Evolutionary conservation across 192 early-diverging fungal species (phyloP), one percentile per base, ranked within the genome.

Genomic region (Backusella australiensis): DNA sequence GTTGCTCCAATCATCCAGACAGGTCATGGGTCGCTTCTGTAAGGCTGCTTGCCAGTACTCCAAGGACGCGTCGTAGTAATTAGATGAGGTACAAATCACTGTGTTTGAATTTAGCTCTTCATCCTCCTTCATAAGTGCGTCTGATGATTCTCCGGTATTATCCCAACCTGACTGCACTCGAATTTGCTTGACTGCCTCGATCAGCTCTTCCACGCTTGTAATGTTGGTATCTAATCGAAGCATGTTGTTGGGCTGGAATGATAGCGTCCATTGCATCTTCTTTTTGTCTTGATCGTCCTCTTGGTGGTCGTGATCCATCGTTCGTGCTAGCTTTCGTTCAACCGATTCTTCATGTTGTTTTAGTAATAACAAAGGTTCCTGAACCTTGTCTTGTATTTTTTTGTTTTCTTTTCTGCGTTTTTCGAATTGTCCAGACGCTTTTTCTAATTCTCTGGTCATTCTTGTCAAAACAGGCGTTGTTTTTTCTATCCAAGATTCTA

Each of bases 401-500:
- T 19, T 39, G 32, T 69, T 73, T 69, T 21, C n/a, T 17, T 71
- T 72, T 34, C 71, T 59, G 1, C 67, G 72, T 46, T 83, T 74
- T 19, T 80, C 82, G 35, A 83, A 80, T 36, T 78, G 82, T 6
- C 52, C 63, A 7, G 82, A 80, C 0, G 78, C 82, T 32, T 78
- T 80, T 41, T 83, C 82, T 17, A 83, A 76, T 69, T 83, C 82
- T 38, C 72, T 77, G n/a, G 79, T 83, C 82, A 83, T 83, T 6
- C 82, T 68, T 32, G 53, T 76, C 29, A 83, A 56, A 0, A 80
- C 70, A 15, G 82, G 82, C 1, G 75, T 77, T 4, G 82, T 83
- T 59, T 80, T 80, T 36, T 83, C 82, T 32, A 83, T 83, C 82
- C 82, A 83, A 8, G 78, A 71, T 49, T 83, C 82, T 66, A 83